Conservation (phyloP, 2,329 filamentous ascomycete species). For the Pseudocercospora crystallina region DNA sequence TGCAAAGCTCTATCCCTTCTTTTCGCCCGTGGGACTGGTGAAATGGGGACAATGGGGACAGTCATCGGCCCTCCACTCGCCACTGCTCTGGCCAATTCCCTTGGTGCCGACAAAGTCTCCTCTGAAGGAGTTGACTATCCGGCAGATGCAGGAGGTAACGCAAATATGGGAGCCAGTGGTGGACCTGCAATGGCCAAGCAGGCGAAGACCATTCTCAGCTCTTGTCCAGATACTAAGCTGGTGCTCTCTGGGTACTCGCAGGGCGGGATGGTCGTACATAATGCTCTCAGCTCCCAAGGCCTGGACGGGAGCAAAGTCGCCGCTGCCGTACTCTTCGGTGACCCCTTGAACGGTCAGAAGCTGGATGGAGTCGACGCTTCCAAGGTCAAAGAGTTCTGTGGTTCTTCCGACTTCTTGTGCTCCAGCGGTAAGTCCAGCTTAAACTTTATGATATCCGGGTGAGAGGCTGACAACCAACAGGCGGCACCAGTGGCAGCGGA, state of each 20-base stretch:
- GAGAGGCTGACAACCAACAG: not conserved
- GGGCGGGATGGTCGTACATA: constrained; percentile 23
- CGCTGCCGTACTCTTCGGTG: constrained; percentile 31
- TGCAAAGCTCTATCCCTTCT: constrained; percentile 49
- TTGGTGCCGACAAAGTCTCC: constrained; percentile 23
- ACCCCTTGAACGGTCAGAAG: constrained; percentile 28
- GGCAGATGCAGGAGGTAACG: constrained; percentile 23
- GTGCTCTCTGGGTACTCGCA: constrained; percentile 24
- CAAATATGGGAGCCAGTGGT: constrained; percentile 25
- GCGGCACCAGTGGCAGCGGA: constrained; percentile 21
- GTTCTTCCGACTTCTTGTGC: constrained; percentile 24
- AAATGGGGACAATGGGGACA: constrained; percentile 54
- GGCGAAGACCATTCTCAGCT: constrained; percentile 13
- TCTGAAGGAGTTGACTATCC: constrained; percentile 31
- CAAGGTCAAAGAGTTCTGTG: constrained; percentile 29
- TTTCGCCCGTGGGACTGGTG: constrained; percentile 59
- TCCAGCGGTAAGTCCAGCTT: constrained; percentile 7
- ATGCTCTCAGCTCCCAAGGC: constrained; percentile 17
- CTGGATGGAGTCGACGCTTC: constrained; percentile 25
- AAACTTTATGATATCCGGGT: too few species aligned
- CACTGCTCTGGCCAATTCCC: constrained; percentile 16
- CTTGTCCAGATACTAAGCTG: constrained; percentile 25
- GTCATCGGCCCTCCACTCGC: constrained; percentile 23
- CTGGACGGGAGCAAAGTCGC: constrained; percentile 27
- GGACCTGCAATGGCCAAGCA: constrained; percentile 20